Evolutionary conservation across 129 eudicot species (phyloP), one percentile per base, ranked within the genome.

Genomic region (Flaveria linearis): DNA sequence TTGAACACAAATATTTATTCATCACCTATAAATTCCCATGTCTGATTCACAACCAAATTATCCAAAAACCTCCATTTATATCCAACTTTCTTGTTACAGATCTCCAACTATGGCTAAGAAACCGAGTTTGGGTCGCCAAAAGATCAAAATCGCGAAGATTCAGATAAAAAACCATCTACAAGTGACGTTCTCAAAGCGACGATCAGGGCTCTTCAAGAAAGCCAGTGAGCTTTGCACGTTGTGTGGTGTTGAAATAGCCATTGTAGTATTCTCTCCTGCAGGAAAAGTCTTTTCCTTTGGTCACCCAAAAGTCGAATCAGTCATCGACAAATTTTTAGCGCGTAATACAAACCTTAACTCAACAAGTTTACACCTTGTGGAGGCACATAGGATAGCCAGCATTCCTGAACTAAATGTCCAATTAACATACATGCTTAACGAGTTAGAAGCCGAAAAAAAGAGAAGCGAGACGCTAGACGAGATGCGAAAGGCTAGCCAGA

Each of bases 161-260:
- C 83, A 88, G 68, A 84, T 70, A 55, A 87, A 88, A 49, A 82
- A 85, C 23, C 84, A 88, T 78, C 61, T 86, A 1, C 91, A 84
- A 50, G 89, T 84, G 12, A 86, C 91, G 15, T 89, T 89, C 85
- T 89, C 95, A 18, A 89, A 89, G 77, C 78, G 95, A 3, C 88
- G 95, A 7, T 77, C 84, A 1, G 95, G 91, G 17, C 80, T 89
- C 9, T 89, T 89, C 81, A 89, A 89, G 85, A 89, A 89, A 42
- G 89, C 91, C 3, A 86, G 91, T 56, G 95, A 86, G 67, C 89
- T 89, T 11, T 86, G 87, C 81, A 89, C 95, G 3, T 84, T 86
- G 16, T 86, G 91, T 60, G 95, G 91, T 3, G 91, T 85, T 36
- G 88, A 89, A 36, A 87, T 86, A 25, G 91, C 87, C 16, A 86